Conservation (phyloP, 2,329 filamentous ascomycete genomes). For the Penicillium paneum region DNA sequence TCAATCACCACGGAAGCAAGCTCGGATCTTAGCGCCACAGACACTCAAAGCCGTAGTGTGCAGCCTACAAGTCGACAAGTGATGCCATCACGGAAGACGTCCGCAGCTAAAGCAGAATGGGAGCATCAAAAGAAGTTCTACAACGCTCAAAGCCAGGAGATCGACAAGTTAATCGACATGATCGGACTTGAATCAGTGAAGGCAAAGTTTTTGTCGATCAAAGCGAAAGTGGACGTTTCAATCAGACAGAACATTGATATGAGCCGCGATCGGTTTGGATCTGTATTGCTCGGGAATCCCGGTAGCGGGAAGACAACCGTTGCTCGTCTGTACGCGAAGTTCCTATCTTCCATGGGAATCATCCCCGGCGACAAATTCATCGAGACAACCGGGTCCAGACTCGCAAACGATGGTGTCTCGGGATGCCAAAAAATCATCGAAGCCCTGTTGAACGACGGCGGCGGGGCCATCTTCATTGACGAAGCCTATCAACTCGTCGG, state of each 20-base stretch:
- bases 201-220: slow-evolving; percentile 59
- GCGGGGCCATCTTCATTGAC: slow-evolving; percentile 73
- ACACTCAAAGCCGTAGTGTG: neutral
- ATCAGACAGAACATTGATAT: slow-evolving; percentile 58
- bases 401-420: slow-evolving; percentile 61
- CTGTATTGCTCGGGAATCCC: slow-evolving; percentile 67
- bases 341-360: slow-evolving; percentile 60
- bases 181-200: slow-evolving; percentile 71
- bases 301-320: slow-evolving; percentile 78
- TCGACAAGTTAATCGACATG: slow-evolving; percentile 67
- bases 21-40: too few species aligned
- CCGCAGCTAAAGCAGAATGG: slow-evolving; percentile 56
- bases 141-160: slow-evolving; percentile 48
- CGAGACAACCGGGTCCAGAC: slow-evolving; percentile 65
- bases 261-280: slow-evolving; percentile 58
- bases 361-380: slow-evolving; percentile 60
- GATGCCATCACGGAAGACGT: neutral
- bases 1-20: neutral
- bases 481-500: slow-evolving; percentile 72
- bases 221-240: slow-evolving; percentile 59
- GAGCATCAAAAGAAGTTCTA: slow-evolving; percentile 56
- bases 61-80: neutral
- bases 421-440: slow-evolving; percentile 59
- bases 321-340: slow-evolving; percentile 65
- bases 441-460: slow-evolving; percentile 55